Percentiles rank a stretch among this genome's conserved stretches.
Evolutionary conservation across 805 yeast species (phyloP).

Genomic region (Yarrowia sp.): DNA sequence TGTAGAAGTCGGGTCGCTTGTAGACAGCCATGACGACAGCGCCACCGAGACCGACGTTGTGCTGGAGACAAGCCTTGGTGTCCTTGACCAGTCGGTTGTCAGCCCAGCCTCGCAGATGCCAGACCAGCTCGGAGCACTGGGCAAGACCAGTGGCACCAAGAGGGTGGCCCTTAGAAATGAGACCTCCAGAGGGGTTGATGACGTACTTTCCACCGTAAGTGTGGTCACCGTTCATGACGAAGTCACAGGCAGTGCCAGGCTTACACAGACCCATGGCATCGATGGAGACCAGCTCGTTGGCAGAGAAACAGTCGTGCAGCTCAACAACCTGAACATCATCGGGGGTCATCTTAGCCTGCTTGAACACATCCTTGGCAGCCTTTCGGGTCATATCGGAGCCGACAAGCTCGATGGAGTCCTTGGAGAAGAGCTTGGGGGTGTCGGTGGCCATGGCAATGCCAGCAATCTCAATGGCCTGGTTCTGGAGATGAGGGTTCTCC

Average conservation of each 20-base stretch:
- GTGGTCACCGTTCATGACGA: conserved; percentile 31
- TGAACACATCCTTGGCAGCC: conserved; percentile 29
- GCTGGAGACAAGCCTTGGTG: conserved; percentile 31
- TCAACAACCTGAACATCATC: conserved; percentile 33
- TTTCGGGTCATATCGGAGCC: conserved; percentile 32
- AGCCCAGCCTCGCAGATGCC: conserved; percentile 35
- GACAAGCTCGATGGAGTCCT: conserved; percentile 30
- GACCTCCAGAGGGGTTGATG: conserved; percentile 34
- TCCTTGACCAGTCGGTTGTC: conserved; percentile 31
- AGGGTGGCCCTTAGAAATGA: conserved; percentile 34
- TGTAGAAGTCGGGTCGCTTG: conserved; percentile 29
- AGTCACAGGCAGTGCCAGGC: conserved; percentile 32
- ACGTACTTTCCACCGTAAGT: conserved; percentile 33
- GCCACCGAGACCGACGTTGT: conserved; percentile 34
- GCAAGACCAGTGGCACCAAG: conserved; percentile 35
- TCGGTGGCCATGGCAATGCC: conserved; percentile 32
- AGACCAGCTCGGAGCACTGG: conserved; percentile 32
- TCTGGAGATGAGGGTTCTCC: conserved; percentile 30
- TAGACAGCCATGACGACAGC: conserved; percentile 32
- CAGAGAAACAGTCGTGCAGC: conserved; percentile 34
- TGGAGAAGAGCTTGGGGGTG: conserved; percentile 29
- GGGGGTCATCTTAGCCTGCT: conserved; percentile 30
- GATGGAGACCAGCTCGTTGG: conserved; percentile 32
- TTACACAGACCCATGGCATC: conserved; percentile 32
- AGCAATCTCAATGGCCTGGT: conserved; percentile 33